These are phyloP conservation scores for Mortierella claussenii DNA, from an alignment of 192 early-diverging fungal species.

Conservation along the genomic window DNA sequence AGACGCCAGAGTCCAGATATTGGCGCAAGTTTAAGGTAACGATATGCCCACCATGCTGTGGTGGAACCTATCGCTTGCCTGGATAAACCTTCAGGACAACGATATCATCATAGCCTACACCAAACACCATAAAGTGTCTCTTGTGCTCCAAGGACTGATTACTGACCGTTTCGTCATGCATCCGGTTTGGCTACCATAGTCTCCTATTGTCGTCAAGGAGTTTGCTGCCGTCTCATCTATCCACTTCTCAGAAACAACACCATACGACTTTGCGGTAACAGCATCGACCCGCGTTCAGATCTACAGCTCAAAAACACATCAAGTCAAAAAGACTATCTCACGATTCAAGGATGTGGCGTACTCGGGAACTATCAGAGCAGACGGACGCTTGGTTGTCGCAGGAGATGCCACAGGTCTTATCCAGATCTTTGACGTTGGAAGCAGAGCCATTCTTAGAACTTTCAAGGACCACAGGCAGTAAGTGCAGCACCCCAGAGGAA, in stretches of 20 bases:
- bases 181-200: conserved; percentile 61
- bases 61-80: too few relatives aligned
- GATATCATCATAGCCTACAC: not conserved
- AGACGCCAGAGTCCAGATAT: conserved; percentile 72
- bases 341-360: conserved; percentile 93
- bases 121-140: not conserved
- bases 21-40: conserved; percentile 83
- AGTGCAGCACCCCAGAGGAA: too few relatives aligned
- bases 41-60: too few relatives aligned
- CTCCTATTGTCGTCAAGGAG: conserved; percentile 90
- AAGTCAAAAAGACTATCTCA: conserved; percentile 90
- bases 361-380: conserved; percentile 80
- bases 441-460: conserved; percentile 75
- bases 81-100: too few relatives aligned
- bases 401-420: conserved; percentile 92
- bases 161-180: not conserved
- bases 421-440: conserved; percentile 79
- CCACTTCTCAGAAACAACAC: conserved; percentile 81
- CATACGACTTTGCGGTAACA: conserved; percentile 92
- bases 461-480: conserved; percentile 68
- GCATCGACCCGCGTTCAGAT: conserved; percentile 92
- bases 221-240: conserved; percentile 84
- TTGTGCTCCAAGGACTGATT: not conserved
- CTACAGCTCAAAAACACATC: conserved; percentile 84
- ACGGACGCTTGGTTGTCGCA: conserved; percentile 93